Evolutionary conservation across 2,329 filamentous ascomycete species (phyloP), one percentile per base, ranked within the genome.

Genomic region (Fusarium agapanthi): DNA sequence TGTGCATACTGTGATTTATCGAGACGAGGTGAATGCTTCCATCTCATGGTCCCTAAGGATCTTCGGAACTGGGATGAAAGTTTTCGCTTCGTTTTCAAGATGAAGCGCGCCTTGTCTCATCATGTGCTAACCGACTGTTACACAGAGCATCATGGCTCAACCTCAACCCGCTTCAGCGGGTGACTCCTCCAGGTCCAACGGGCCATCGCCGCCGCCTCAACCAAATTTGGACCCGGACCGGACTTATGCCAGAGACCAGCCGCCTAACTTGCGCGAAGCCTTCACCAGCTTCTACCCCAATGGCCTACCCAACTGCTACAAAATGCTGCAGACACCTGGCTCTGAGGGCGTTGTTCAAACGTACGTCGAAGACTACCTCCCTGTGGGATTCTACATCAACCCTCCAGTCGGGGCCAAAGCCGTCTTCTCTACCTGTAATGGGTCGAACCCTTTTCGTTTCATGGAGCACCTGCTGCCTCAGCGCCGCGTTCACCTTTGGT

Each of bases 391-490:
- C 72, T 86, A 84, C 73, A 81, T 69, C 13, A 78, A 78, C 13
- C 77, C 81, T 10, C 79, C 79, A 1, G 20, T 58, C 4, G 65
- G 77, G 8, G 78, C 80, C 10, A 72, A 48, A 15, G 84, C 82
- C 15, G 71, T 81, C 38, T 84, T 86, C 74, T 86, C 84, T 7
- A 86, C 84, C 16, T 45, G 54, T 3, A 64, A 78, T 26, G 81
- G 82, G 37, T 54, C 71, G 22, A 73, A 67, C 1, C 55, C 69
- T 0, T 82, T 83, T 41, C 80, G 80, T 12, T 47, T 35, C 7
- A 71, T 82, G 67, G 55, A 64, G 20, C 78, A 77, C 44, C 77
- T 80, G 30, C 67, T 78, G 37, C 77, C 72, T 4, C 51, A 67
- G 26, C 81, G 79, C 54, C 76, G 74, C 1, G 54, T 80, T 34